Base-by-base conservation (phyloP, 495 filamentous ascomycete species). In the Achaetomiella virescens region DNA sequence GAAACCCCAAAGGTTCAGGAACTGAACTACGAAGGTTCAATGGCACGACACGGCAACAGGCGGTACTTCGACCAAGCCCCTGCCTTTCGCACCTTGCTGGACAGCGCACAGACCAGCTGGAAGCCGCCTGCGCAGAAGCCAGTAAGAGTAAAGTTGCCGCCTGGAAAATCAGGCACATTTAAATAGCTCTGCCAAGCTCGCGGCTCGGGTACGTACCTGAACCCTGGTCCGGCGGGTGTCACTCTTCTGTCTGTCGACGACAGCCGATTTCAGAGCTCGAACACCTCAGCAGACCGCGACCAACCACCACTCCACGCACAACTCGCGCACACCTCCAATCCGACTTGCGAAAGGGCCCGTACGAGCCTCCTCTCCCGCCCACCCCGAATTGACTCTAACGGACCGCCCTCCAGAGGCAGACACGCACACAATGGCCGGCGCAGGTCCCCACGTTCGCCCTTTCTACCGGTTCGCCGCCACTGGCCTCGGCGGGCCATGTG, bases 401-500 rank as follows among this genome's bases (percentile, higher is more conserved):
- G 8, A 4, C 2, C 6, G n/a, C 0, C 14, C 35, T 27, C 35
- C 44, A 55, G 35, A 48, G 52, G 33, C 35, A 54, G 10, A 38
- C 22, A 57, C 59, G 48, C 20, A 44, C 62, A 53, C 65, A 63
- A 67, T 67, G 65, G 62, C 62, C n/a, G 58, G 53, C 54, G 27
- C 51, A n/a, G 37, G 58, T 49, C 59, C 59, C 47, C 60, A 55
- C 33, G 60, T 63, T 54, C 54, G 31, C 51, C 84, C 82, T 50
- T 66, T 96, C 65, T 95, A 97, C 74, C 81, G 89, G 65, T 87
- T 88, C 68, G 78, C 84, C 40, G 93, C 88, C 41, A 97, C 89
- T 25, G 86, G 83, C 50, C 75, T 99, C 47, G 89, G 90, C 57
- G 93, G 20, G 87, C 85, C 75, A 99, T 97, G 95, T 99, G 93